Evolutionary conservation across 805 yeast genomes (phyloP).

Genomic region (Candida methanosorbosa): DNA sequence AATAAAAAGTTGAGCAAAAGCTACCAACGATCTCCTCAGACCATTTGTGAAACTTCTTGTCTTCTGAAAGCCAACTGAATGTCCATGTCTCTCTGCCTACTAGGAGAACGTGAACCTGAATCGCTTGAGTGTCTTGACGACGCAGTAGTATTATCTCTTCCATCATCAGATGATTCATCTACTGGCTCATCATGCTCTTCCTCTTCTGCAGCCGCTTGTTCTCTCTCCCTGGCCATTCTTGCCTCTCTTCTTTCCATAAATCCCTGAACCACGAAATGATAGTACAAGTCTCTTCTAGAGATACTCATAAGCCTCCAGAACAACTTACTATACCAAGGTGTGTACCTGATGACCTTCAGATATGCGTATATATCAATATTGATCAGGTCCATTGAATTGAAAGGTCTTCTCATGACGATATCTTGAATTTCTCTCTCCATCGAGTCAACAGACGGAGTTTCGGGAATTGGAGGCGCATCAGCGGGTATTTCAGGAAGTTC

Average conservation of each 20-base stretch:
- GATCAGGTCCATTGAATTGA: conserved; percentile 31
- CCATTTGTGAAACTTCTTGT: too few species aligned
- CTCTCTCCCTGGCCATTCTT: conserved; percentile 9
- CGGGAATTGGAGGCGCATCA: conserved; percentile 10
- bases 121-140: too few species aligned
- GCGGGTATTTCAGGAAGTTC: neutral
- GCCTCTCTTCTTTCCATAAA: conserved; percentile 20
- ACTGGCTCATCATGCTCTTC: too few species aligned
- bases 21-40: too few species aligned
- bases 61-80: too few species aligned
- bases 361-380: conserved; percentile 38
- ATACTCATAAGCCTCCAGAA: conserved; percentile 57
- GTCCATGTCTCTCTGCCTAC: too few species aligned
- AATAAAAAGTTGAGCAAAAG: too few species aligned
- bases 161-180: too few species aligned
- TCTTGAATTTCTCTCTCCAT: conserved; percentile 14
- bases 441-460: conserved; percentile 14
- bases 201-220: neutral
- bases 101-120: too few species aligned
- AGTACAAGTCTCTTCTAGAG: conserved; percentile 34
- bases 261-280: conserved; percentile 38
- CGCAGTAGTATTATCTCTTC: too few species aligned
- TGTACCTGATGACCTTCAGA: conserved; percentile 22
- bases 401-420: conserved; percentile 25
- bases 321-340: conserved; percentile 18